A percentile compares a stretch with the other conserved stretches of the same genome.
phyloP scores from a whole-genome alignment of 208 protist genomes.

The Wallacemonas sp. region DNA sequence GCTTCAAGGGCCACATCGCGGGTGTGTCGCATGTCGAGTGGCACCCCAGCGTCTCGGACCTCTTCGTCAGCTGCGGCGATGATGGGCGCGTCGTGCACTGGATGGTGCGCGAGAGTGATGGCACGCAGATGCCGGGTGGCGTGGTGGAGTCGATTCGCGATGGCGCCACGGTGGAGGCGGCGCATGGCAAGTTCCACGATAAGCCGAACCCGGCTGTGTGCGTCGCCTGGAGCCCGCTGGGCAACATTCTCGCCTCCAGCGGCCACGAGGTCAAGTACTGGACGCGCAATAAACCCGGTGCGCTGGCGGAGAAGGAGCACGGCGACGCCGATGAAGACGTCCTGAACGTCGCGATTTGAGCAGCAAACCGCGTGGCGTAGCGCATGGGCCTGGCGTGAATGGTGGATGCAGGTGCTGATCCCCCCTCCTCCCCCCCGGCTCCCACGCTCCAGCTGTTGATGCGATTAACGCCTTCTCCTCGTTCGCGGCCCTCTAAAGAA shows the following conservation, averaged over 20 bases:
- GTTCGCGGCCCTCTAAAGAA: too few species aligned
- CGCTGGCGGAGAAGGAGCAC: conserved; percentile 81
- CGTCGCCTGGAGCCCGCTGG: conserved; percentile 81
- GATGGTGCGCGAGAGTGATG: conserved; percentile 78
- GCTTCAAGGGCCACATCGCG: conserved; percentile 76
- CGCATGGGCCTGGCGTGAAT: too few species aligned
- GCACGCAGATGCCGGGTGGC: conserved; percentile 48
- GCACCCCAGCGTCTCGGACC: conserved; percentile 72
- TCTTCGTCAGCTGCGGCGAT: conserved; percentile 76
- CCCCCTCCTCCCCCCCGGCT: too few species aligned
- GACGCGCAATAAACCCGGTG: conserved; percentile 84
- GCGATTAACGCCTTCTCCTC: too few species aligned
- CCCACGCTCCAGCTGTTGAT: too few species aligned
- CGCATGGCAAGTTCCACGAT: conserved; percentile 82
- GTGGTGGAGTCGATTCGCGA: conserved; percentile 58
- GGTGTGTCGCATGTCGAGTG: conserved; percentile 78
- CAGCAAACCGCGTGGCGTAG: too few species aligned
- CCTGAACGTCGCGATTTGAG: conserved; percentile 35
- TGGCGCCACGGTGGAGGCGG: conserved; percentile 66
- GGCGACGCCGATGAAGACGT: conserved; percentile 65
- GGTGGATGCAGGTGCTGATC: too few species aligned
- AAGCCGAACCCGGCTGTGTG: conserved; percentile 76
- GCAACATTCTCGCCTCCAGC: conserved; percentile 78
- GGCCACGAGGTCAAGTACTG: conserved; percentile 88
- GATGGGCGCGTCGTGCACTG: conserved; percentile 86